Evolutionary conservation across 352 stramenopile species (phyloP).

Genomic region (Blastocystis sp.): DNA sequence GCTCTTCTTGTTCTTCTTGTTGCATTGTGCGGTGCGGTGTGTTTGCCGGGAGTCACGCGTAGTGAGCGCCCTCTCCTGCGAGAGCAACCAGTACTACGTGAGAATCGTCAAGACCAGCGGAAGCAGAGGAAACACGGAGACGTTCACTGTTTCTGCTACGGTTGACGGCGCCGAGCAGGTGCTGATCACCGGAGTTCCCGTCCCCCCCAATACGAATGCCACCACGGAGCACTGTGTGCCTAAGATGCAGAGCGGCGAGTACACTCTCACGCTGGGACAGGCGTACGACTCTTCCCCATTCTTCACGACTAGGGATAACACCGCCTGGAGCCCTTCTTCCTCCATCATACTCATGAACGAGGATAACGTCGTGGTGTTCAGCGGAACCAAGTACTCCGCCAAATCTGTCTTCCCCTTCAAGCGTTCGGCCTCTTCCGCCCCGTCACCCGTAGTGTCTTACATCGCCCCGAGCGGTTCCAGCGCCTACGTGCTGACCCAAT

Average conservation of each 20-base stretch:
- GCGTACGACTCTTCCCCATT: background rate
- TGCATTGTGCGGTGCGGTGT: background rate
- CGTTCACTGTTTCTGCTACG: constrained; percentile 16
- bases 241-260: background rate
- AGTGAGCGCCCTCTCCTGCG: background rate
- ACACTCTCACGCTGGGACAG: constrained; percentile 8
- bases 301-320: constrained; percentile 4
- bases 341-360: constrained; percentile 16
- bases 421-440: background rate
- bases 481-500: background rate
- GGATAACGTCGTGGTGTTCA: constrained; percentile 39
- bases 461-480: background rate
- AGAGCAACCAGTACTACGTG: background rate
- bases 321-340: background rate
- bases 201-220: background rate
- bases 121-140: background rate
- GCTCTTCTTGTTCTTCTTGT: background rate
- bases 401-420: constrained; percentile 6
- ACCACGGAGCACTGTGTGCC: constrained; percentile 8
- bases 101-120: constrained; percentile 16
- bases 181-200: background rate
- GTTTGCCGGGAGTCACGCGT: background rate
- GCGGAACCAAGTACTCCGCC: background rate
- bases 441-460: constrained; percentile 1
- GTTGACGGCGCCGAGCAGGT: background rate